Conservation (phyloP, 495 filamentous ascomycete species). For the Podospora tetraspora region DNA sequence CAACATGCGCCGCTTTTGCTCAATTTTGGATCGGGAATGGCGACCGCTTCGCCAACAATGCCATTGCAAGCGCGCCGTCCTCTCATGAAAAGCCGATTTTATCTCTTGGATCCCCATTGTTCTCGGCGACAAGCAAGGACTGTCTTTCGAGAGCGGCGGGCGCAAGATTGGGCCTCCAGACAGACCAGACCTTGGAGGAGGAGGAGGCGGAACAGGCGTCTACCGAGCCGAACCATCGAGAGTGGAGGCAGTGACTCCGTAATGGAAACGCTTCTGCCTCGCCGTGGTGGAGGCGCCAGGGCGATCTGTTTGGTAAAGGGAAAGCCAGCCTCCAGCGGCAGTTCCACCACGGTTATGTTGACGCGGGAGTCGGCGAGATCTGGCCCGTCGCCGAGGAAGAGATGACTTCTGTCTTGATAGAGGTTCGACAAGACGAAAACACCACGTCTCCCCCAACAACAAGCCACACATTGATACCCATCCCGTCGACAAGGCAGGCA, state of each 20-base stretch:
- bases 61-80: not conserved
- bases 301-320: not conserved
- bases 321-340: not conserved
- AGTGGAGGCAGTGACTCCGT: conserved; percentile 3
- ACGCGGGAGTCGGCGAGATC: not conserved
- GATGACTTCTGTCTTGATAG: too few relatives aligned
- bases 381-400: not conserved
- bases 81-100: too few relatives aligned
- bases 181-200: too few relatives aligned
- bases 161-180: not conserved
- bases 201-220: not conserved
- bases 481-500: not conserved
- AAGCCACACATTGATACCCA: not conserved
- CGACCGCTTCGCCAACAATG: not conserved
- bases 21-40: conserved; percentile 5
- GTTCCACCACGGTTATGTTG: not conserved
- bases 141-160: not conserved
- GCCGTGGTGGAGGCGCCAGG: not conserved
- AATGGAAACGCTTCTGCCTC: conserved; percentile 10
- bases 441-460: not conserved
- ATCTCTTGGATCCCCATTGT: too few relatives aligned
- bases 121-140: not conserved
- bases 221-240: conserved; percentile 5
- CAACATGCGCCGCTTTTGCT: conserved; percentile 8
- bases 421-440: not conserved